Base-by-base conservation (phyloP, 2,329 filamentous ascomycete genomes). In the Phaeosphaeria sp. region DNA sequence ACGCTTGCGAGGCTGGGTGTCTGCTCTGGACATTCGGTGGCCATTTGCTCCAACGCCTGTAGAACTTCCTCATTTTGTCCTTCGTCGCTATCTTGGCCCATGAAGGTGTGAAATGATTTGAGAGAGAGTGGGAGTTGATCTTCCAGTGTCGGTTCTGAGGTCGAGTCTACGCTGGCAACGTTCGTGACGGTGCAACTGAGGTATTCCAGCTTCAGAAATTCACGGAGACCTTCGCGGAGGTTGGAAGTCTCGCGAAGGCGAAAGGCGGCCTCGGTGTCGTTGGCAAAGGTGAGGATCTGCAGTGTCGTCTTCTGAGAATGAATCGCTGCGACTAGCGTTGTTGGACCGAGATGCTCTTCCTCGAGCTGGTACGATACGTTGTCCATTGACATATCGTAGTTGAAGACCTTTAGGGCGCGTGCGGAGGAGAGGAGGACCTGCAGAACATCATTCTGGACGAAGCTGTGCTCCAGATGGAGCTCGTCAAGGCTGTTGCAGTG, bases 371-470 rank as follows among this genome's bases (percentile, higher is more conserved):
- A n/a, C 13, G 24, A 20, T 18, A 56, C 22, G 36, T 56, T 46
- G 5, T 53, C 53, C 27, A 53, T 25, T 21, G 51, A 40, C 3
- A 48, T 51, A 21, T 59, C 50, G 24, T 67, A 67, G n/a, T 52
- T 48, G 30, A 73, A 67, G 3, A 17, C 33, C 27, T 57, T 69
- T 24, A 73, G 45, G 4, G 33, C 33, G 30, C 56, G 51, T 25
- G 66, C 22, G 3, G 65, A 68, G 24, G 52, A 49, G 15, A 72
- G n/a, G 7, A 73, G 36, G 13, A 67, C 53, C 6, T 36, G 50
- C 4, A 73, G 36, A 21, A 59, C 51, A 7, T 58, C 46, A 11
- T 49, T 50, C 1, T 59, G 42, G 8, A 71, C 18, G 8, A 60
- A 64, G 8, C 54, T 58, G 15, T 56, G 36, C 15, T 65, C 44